phyloP scores from a whole-genome alignment of 202 grass and related monocot species.

The Saccharum hybrid region DNA sequence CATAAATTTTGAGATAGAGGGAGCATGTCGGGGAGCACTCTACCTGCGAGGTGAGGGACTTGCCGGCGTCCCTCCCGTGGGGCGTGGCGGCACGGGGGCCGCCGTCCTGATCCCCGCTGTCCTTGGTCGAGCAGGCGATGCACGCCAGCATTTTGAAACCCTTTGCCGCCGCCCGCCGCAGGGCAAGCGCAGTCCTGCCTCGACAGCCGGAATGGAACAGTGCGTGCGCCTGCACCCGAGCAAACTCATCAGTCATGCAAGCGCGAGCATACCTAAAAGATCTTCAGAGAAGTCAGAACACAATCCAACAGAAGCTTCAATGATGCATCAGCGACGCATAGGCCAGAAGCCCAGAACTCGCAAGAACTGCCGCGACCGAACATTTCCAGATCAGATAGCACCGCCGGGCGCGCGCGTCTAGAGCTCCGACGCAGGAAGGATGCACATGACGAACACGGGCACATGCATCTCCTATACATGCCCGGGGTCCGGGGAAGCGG shows the following conservation, averaged over 20 bases:
- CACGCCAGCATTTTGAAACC: constrained; percentile 61
- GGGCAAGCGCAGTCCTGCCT: not conserved
- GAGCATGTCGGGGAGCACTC: too few species aligned
- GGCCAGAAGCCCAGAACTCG: not conserved
- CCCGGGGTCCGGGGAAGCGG: not conserved
- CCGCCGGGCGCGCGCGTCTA: not conserved
- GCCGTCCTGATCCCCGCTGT: constrained; percentile 63
- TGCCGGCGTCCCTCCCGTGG: constrained; percentile 50
- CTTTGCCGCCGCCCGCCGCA: not conserved
- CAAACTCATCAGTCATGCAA: not conserved
- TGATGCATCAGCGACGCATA: not conserved
- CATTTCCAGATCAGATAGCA: not conserved
- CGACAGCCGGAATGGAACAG: not conserved
- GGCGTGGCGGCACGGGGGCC: constrained; percentile 56
- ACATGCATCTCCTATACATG: not conserved
- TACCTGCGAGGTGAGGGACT: constrained; percentile 87
- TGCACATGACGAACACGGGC: not conserved
- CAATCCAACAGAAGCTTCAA: not conserved
- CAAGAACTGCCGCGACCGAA: not conserved
- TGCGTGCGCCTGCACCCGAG: not conserved
- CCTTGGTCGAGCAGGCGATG: constrained; percentile 82
- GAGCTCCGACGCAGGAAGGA: too few species aligned
- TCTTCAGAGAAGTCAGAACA: not conserved
- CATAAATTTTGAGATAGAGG: too few species aligned
- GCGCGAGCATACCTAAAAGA: too few species aligned